A percentile compares a stretch with the other conserved stretches of the same genome.
These are phyloP conservation scores for Silene conica DNA, from an alignment of 148 eudicot species.

Conservation along the genomic window DNA sequence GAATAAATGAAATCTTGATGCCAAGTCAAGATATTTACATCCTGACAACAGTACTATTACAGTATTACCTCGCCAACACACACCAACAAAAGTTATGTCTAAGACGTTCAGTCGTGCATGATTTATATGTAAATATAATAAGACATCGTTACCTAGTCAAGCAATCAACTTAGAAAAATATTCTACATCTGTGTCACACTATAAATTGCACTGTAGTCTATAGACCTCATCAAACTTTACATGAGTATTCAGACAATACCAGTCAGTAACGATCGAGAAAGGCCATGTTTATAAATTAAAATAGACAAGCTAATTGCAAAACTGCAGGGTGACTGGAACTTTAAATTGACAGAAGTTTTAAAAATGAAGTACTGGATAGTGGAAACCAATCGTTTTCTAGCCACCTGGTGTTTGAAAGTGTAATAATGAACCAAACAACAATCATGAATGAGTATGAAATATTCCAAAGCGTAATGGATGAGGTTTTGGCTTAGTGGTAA, in stretches of 20 bases:
- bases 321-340: neutral
- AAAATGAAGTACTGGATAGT: neutral
- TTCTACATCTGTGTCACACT: neutral
- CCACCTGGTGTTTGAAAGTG: neutral
- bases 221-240: neutral
- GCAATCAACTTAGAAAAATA: neutral
- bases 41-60: neutral
- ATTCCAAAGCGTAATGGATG: neutral
- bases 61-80: neutral
- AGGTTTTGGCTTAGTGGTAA: neutral
- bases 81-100: neutral
- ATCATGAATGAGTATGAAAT: neutral
- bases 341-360: neutral
- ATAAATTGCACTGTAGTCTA: neutral
- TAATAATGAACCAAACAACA: conserved; percentile 1
- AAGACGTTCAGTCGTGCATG: neutral
- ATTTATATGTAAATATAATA: neutral
- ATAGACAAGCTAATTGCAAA: neutral
- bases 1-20: neutral
- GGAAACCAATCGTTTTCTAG: conserved; percentile 1
- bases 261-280: too few species aligned
- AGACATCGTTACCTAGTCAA: neutral
- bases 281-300: neutral
- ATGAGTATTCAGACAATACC: neutral
- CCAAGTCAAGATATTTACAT: neutral